phyloP scores from a whole-genome alignment of 2,329 filamentous ascomycete genomes.

The Neofusicoccum laricinum region DNA sequence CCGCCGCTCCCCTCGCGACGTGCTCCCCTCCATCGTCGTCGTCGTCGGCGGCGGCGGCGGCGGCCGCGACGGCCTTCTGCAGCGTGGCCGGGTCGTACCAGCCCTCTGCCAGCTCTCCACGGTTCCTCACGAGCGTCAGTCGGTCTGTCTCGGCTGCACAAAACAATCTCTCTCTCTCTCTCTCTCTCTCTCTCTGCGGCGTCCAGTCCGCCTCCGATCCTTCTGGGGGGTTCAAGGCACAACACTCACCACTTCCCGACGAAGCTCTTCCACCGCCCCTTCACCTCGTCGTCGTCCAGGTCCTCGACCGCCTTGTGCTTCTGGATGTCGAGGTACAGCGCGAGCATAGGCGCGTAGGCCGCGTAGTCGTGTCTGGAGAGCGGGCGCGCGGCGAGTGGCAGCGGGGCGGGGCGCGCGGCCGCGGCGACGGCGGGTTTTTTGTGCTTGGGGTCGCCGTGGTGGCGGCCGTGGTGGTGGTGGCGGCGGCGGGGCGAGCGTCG shows the following conservation, averaged over 20 bases:
- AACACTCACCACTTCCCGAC: constrained; percentile 85
- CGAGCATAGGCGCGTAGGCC: constrained; percentile 69
- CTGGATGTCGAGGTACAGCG: constrained; percentile 82
- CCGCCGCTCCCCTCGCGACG: neutral
- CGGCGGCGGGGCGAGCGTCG: constrained; percentile 23
- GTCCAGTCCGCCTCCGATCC: no score
- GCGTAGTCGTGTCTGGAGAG: constrained; percentile 69
- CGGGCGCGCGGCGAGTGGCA: constrained; percentile 65
- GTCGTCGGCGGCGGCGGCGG: neutral
- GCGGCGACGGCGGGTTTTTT: neutral
- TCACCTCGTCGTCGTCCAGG: constrained; percentile 71
- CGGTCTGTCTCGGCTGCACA: constrained; percentile 8
- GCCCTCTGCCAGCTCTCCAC: constrained; percentile 77
- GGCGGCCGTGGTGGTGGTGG: neutral
- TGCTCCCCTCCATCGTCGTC: constrained; percentile 30
- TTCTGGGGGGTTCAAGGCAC: no score
- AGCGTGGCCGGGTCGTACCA: constrained; percentile 88
- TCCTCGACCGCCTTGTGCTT: constrained; percentile 69
- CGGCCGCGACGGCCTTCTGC: constrained; percentile 45
- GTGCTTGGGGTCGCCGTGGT: neutral
- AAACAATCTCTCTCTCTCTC: no score
- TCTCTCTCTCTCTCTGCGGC: no score
- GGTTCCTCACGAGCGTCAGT: constrained; percentile 66
- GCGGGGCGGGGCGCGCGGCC: neutral
- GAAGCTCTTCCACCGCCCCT: constrained; percentile 92